phyloP scores from a whole-genome alignment of 768 basidiomycete species.

The Hypsizygus marmoreus region DNA sequence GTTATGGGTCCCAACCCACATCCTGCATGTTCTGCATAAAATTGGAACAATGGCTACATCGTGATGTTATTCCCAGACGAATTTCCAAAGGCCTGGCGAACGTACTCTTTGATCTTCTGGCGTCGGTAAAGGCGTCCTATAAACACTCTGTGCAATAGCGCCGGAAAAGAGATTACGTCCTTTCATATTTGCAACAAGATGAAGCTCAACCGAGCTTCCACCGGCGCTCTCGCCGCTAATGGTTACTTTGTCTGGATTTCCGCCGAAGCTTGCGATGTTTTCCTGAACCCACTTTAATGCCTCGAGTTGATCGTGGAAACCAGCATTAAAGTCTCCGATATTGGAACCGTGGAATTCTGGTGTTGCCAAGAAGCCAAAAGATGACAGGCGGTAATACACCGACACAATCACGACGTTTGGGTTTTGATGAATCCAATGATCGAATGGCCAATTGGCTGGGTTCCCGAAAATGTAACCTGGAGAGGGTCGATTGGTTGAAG shows the following conservation, averaged over 20 bases:
- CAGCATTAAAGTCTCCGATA: slow-evolving; percentile 19
- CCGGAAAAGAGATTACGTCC: slow-evolving; percentile 47
- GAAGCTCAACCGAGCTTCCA: slow-evolving; percentile 57
- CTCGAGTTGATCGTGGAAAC: slow-evolving; percentile 53
- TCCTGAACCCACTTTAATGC: slow-evolving; percentile 66
- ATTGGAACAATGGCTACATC: slow-evolving; percentile 51
- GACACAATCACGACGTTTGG: slow-evolving; percentile 66
- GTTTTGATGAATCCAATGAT: slow-evolving; percentile 63
- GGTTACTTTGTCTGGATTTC: slow-evolving; percentile 56
- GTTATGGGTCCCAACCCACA: slow-evolving; percentile 41
- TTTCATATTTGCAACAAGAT: slow-evolving; percentile 47
- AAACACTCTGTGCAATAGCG: slow-evolving; percentile 67
- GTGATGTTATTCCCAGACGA: not conserved
- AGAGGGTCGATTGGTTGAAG: too few relatives aligned
- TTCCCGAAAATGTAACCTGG: slow-evolving; percentile 61
- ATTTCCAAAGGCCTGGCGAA: not conserved
- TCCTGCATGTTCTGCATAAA: slow-evolving; percentile 49
- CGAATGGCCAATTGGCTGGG: slow-evolving; percentile 66
- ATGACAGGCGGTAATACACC: slow-evolving; percentile 64
- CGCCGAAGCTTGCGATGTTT: slow-evolving; percentile 65
- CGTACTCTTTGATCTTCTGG: slow-evolving; percentile 56
- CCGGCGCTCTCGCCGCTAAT: slow-evolving; percentile 67
- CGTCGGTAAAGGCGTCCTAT: slow-evolving; percentile 49
- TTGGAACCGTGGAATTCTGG: slow-evolving; percentile 49
- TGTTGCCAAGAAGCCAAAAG: slow-evolving; percentile 61